Conservation (phyloP, 23 red algal genomes). For the Cyanidioschyzon merolae region DNA sequence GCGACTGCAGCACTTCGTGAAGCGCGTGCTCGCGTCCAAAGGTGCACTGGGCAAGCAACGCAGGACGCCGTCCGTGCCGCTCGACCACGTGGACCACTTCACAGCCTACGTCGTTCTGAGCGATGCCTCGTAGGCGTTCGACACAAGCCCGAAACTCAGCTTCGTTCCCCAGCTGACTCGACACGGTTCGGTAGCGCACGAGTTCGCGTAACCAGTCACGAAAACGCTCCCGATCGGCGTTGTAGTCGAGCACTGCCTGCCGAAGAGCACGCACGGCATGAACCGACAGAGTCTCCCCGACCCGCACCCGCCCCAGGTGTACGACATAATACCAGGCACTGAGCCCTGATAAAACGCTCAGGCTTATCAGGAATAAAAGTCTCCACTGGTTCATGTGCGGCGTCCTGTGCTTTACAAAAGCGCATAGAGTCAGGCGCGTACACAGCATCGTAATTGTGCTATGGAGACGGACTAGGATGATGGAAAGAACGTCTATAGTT, state of each 20-base stretch:
- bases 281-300: neutral
- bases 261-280: neutral
- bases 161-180: conserved; percentile 22
- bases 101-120: neutral
- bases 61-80: conserved; percentile 1
- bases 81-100: neutral
- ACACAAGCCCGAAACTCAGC: conserved; percentile 16
- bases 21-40: conserved; percentile 2
- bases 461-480: no score
- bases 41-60: neutral
- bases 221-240: conserved; percentile 7
- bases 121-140: conserved; percentile 20
- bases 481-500: no score
- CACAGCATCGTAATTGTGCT: no score
- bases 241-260: conserved; percentile 2
- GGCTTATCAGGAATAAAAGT: no score
- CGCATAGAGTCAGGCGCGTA: no score
- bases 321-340: neutral
- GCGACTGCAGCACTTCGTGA: conserved; percentile 20
- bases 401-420: no score
- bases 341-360: neutral
- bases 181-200: conserved; percentile 41
- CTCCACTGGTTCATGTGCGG: no score
- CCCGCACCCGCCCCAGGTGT: neutral
- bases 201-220: conserved; percentile 20